These are phyloP conservation scores for Fusarium chaquense DNA, from an alignment of 2,329 filamentous ascomycete genomes.

Conservation along the genomic window DNA sequence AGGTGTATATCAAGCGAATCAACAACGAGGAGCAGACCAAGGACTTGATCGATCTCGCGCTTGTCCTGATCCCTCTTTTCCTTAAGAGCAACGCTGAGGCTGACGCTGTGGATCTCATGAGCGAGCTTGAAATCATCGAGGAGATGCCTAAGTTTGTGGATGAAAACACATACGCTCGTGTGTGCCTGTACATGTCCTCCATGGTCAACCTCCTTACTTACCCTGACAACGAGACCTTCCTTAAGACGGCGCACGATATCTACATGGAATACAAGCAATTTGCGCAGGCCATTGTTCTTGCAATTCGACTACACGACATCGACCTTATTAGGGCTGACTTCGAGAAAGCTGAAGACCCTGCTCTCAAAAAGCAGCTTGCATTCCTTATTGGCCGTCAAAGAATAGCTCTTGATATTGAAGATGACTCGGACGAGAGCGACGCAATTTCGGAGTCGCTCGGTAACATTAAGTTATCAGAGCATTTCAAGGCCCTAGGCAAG, in stretches of 20 bases:
- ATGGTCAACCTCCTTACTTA: conserved; percentile 99
- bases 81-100: conserved; percentile 98
- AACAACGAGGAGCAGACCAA: conserved; percentile 85
- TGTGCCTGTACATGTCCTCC: conserved; percentile 98
- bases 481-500: conserved; percentile 94
- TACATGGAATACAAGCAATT: conserved; percentile 94
- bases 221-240: conserved; percentile 95
- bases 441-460: conserved; percentile 85
- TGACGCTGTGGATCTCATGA: conserved; percentile 96
- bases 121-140: conserved; percentile 97
- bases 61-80: conserved; percentile 91
- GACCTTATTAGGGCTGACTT: conserved; percentile 87
- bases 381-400: conserved; percentile 93
- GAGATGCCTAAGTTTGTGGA: conserved; percentile 90
- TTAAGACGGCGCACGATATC: conserved; percentile 91
- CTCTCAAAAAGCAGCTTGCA: conserved; percentile 91
- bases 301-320: conserved; percentile 90
- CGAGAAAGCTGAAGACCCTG: conserved; percentile 80
- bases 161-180: conserved; percentile 90
- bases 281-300: conserved; percentile 91
- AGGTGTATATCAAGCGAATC: conserved; percentile 90
- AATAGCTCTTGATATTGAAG: conserved; percentile 80
- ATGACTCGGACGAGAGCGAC: conserved; percentile 75
- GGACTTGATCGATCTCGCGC: conserved; percentile 86
- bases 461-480: conserved; percentile 87